Percentiles rank a stretch among this genome's conserved stretches.
Conservation (phyloP, 345 rosid species). For the Sisymbrium irio region DNA sequence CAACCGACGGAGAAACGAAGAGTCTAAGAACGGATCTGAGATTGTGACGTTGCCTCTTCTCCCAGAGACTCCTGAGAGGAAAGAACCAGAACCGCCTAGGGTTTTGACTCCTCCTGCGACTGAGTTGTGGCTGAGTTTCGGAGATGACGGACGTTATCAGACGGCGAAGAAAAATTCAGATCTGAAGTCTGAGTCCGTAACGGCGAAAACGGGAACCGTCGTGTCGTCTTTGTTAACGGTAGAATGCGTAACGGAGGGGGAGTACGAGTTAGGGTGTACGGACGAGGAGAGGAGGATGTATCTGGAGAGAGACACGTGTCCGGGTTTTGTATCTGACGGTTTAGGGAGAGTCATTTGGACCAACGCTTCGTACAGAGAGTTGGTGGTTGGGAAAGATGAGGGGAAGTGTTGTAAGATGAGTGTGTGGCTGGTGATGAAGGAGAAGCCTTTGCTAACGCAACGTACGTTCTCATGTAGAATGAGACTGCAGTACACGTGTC, state of each 20-base stretch:
- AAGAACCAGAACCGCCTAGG: constrained; percentile 7
- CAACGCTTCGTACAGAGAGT: constrained; percentile 50
- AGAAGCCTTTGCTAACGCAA: constrained; percentile 25
- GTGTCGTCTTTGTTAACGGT: constrained; percentile 55
- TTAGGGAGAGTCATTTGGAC: constrained; percentile 67
- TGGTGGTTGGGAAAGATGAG: constrained; percentile 38
- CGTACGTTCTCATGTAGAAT: constrained; percentile 64
- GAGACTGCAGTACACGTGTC: constrained; percentile 53
- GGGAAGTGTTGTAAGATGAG: constrained; percentile 28
- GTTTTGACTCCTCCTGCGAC: not conserved
- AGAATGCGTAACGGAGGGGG: constrained; percentile 45
- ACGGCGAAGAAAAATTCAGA: constrained; percentile 24
- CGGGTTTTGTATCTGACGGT: constrained; percentile 70
- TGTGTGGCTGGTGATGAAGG: constrained; percentile 67
- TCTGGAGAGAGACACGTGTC: constrained; percentile 67
- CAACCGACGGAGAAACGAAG: constrained; percentile 26
- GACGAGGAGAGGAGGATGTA: constrained; percentile 54
- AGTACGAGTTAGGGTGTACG: constrained; percentile 45
- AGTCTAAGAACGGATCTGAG: constrained; percentile 26
- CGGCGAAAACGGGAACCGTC: constrained; percentile 6
- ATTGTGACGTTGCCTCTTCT: constrained; percentile 58
- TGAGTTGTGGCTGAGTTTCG: constrained; percentile 43
- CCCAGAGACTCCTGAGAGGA: constrained; percentile 53
- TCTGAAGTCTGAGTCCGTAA: not conserved
- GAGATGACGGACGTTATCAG: constrained; percentile 2